Evolutionary conservation across 352 stramenopile species (phyloP).

Genomic region (Pythium rhizo-oryzae): DNA sequence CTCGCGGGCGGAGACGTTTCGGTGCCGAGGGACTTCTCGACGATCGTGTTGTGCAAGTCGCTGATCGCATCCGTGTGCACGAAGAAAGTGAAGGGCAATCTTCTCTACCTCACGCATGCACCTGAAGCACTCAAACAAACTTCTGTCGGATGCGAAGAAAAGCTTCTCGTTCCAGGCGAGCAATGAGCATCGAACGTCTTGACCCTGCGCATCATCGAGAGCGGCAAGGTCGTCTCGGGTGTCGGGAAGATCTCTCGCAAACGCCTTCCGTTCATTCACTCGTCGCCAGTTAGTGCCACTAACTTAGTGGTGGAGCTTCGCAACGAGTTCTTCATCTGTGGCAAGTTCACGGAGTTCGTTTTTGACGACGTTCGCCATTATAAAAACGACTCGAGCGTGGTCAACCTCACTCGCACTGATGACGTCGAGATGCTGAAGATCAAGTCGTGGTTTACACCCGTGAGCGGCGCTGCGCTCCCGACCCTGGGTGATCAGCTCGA

Average conservation of each 20-base stretch:
- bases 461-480: conserved; percentile 27
- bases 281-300: too few relatives aligned
- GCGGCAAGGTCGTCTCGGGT: conserved; percentile 78
- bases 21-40: conserved; percentile 75
- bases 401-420: conserved; percentile 42
- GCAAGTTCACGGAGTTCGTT: conserved; percentile 76
- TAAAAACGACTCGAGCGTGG: conserved; percentile 43
- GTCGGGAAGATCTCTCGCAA: conserved; percentile 76
- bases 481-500: conserved; percentile 48
- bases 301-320: conserved; percentile 78
- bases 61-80: conserved; percentile 87
- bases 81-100: conserved; percentile 78
- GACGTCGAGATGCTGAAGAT: conserved; percentile 61
- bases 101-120: conserved; percentile 87
- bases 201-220: conserved; percentile 74
- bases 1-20: conserved; percentile 34
- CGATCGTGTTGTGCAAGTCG: conserved; percentile 78
- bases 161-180: conserved; percentile 54
- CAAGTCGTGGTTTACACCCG: conserved; percentile 68
- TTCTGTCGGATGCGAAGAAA: conserved; percentile 39
- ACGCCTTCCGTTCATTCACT: too few relatives aligned
- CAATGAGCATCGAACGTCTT: conserved; percentile 71
- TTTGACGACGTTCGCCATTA: conserved; percentile 70
- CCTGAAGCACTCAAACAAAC: conserved; percentile 84
- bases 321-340: conserved; percentile 87